Conservation (phyloP, 2,329 filamentous ascomycete genomes). For the Dichotomopilus funicola region DNA sequence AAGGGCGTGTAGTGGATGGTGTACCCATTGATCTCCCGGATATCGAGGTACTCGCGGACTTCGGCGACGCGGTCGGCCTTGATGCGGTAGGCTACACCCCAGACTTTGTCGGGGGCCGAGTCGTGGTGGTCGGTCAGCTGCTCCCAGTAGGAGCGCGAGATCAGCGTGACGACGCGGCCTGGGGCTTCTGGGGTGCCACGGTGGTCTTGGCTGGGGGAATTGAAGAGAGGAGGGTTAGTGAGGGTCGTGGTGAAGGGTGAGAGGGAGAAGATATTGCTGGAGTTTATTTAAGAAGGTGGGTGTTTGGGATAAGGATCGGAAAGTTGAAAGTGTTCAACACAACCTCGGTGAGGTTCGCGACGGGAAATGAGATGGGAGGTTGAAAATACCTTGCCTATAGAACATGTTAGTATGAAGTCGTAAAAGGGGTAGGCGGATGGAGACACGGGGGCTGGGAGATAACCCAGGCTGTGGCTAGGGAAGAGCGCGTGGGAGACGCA, state of each 20-base stretch:
- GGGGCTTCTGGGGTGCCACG: constrained; percentile 82
- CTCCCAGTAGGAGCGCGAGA: constrained; percentile 77
- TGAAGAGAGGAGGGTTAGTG: not conserved
- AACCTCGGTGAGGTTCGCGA: no score
- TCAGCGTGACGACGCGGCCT: constrained; percentile 88
- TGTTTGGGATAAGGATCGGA: no score
- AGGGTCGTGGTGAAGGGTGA: not conserved
- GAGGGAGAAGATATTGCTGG: no score
- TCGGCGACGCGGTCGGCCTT: constrained; percentile 63
- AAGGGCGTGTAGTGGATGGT: constrained; percentile 88
- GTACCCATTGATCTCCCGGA: constrained; percentile 96
- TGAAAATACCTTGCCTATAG: constrained; percentile 27
- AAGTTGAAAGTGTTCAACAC: no score
- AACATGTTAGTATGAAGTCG: constrained; percentile 13
- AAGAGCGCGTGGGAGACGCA: not conserved
- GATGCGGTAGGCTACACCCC: constrained; percentile 92
- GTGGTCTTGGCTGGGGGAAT: constrained; percentile 70
- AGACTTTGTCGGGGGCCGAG: constrained; percentile 60
- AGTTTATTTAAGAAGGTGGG: no score
- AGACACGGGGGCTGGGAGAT: not conserved
- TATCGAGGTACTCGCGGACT: constrained; percentile 84
- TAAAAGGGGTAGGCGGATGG: not conserved
- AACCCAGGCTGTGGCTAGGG: not conserved
- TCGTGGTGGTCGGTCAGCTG: constrained; percentile 63
- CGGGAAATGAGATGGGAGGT: no score